Evolutionary conservation across 768 basidiomycete species (phyloP), one percentile per base, ranked within the genome.

Genomic region (Lentinula aciculospora): DNA sequence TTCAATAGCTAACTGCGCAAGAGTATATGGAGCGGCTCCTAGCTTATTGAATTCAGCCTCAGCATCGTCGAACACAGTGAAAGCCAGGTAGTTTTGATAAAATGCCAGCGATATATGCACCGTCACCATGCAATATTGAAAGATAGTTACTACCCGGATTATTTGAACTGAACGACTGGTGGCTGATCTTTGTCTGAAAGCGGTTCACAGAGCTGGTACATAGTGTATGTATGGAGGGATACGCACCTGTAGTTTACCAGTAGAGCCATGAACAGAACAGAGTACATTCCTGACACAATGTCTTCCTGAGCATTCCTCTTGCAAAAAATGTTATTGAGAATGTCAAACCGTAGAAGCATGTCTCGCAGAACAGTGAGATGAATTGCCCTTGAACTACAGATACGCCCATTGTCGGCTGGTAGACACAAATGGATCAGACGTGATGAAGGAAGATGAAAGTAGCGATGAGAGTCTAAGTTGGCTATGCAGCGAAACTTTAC

Each of bases 81-180:
- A 56, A 28, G 54, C 54, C 42, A 45, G 17, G 27, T 32, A 56
- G 15, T 56, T 56, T 40, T 56, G 54, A 17, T 31, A 56, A 28
- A 56, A 56, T 25, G 54, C 54, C 17, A 56, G 54, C 13, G 34
- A 44, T 45, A 56, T 42, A 27, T 56, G 54, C 23, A 47, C 45
- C 40, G 54, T 45, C 27, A 47, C 54, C 54, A 56, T 56, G 9
- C 31, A 32, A 19, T 50, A 50, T 34, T 50, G 49, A 15, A 50
- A 50, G 32, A 50, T 50, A 12, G 28, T 50, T 9, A 50, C n/a
- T 10, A 17, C 49, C 19, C 49, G 49, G 17, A 50, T 50, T 21
- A 29, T 31, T 13, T 19, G 19, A 17, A 50, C 32, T n/a, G 49
- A 17, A 19, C 31, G 32, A 12, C 49, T 50, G 31, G 28, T 3